Base-by-base conservation (phyloP, 2,329 filamentous ascomycete genomes). In the Aurifilum marmelostoma region DNA sequence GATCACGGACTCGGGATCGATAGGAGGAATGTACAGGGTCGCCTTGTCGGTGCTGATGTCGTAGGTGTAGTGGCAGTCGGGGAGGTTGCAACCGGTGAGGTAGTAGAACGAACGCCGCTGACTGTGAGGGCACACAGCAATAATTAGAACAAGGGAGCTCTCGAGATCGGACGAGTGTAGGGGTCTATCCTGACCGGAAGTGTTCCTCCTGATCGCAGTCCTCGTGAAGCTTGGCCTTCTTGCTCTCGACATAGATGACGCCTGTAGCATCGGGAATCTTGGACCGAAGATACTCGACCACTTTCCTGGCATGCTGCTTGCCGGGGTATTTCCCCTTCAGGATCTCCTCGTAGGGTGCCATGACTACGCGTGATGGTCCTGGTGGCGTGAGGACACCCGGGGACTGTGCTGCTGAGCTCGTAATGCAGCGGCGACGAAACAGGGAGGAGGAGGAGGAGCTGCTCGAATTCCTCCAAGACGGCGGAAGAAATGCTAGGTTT, bases 71-170 rank as follows among this genome's bases (percentile, higher is more conserved):
- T 90, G 90, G 75, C 91, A 91, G 79, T 97, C 94, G 69, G 94
- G 87, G 39, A 97, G 85, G 71, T 89, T 86, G 77, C 84, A 97
- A 74, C 96, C 96, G 32, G 93, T 95, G 59, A 98, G 85, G 80
- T 99, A 99, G 87, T 92, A 97, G 83, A 99, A 99, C 79, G 89
- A 92, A 67, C 96, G 91, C 72, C 94, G 92, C 81, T 97, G 94
- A 73, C 93, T 94, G 73, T 39, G 37, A 54, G 43, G 9, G 43
- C 43, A 47, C 18, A 47, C 24, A 16, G 27, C 12, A 2, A 32
- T 34, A 4, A 34, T 34, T 56, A 27, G 24, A 50, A 68, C 71
- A 27, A 73, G 68, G 29, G 43, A 3, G 21, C 16, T 27, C 12
- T 1, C 29, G 24, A 68, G 9, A 65, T 16, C 52, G 65, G 43